Evolutionary conservation across 192 early-diverging fungal genomes (phyloP).

Genomic region (Chytriomyces sp.): DNA sequence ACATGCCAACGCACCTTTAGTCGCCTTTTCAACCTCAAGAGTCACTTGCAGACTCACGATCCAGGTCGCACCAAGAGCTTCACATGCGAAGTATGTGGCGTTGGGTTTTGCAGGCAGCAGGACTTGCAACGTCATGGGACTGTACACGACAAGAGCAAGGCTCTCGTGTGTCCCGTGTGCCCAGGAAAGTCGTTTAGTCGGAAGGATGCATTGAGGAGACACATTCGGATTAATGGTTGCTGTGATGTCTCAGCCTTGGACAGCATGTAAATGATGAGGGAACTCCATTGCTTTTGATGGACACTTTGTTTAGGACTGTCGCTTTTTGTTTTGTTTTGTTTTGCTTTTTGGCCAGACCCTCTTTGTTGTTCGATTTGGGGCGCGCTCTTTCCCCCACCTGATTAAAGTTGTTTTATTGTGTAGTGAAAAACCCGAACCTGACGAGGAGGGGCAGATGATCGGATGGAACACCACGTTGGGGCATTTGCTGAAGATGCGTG

Average conservation of each 20-base stretch:
- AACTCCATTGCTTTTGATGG: neutral
- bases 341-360: neutral
- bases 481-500: too few relatives aligned
- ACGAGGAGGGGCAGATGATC: too few relatives aligned
- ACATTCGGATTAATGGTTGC: slow-evolving; percentile 33
- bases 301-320: neutral
- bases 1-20: slow-evolving; percentile 52
- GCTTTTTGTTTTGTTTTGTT: neutral
- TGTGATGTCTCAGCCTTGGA: slow-evolving; percentile 20
- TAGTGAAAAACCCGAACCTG: too few relatives aligned
- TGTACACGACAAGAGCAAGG: slow-evolving; percentile 19
- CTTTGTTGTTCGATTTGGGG: too few relatives aligned
- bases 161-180: slow-evolving; percentile 16
- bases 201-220: slow-evolving; percentile 34
- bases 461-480: too few relatives aligned
- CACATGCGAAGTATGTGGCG: slow-evolving; percentile 16
- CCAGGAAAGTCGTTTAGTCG: slow-evolving; percentile 25
- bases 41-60: slow-evolving; percentile 57
- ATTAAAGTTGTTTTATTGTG: too few relatives aligned
- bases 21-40: slow-evolving; percentile 65
- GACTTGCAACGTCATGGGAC: slow-evolving; percentile 25
- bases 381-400: too few relatives aligned
- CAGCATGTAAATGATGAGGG: neutral
- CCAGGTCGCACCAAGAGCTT: slow-evolving; percentile 15
- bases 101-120: slow-evolving; percentile 30